phyloP scores from a whole-genome alignment of 2,329 filamentous ascomycete genomes.

The Colletotrichum liaoningense region DNA sequence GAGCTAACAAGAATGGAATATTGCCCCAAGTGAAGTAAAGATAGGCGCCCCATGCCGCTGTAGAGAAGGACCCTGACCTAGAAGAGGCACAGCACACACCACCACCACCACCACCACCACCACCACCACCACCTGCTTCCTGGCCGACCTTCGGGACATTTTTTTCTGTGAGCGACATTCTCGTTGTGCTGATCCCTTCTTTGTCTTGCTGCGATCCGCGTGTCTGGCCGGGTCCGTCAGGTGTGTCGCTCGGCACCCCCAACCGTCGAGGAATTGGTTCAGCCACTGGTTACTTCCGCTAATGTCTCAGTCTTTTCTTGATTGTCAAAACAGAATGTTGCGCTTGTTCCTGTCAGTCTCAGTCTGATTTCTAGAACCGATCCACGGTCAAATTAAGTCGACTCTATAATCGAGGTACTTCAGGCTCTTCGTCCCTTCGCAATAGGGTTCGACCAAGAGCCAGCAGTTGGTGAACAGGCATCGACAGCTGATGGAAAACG shows the following conservation, averaged over 20 bases:
- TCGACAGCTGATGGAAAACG: neutral
- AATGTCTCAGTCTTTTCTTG: neutral
- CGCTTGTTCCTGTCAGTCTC: neutral
- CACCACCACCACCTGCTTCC: neutral
- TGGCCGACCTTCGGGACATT: slow-evolving; percentile 17
- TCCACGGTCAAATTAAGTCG: neutral
- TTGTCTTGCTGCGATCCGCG: slow-evolving; percentile 21
- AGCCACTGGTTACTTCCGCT: neutral
- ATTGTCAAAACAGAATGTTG: neutral
- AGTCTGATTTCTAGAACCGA: neutral
- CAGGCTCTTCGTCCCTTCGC: too few species aligned
- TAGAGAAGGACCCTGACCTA: neutral
- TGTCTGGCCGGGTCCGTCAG: slow-evolving; percentile 8
- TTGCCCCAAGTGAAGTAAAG: neutral
- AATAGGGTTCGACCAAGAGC: too few species aligned
- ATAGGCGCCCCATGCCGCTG: slow-evolving; percentile 13
- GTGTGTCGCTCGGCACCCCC: slow-evolving; percentile 13
- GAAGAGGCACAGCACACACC: slow-evolving; percentile 1
- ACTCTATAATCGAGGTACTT: neutral
- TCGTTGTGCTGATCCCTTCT: slow-evolving; percentile 26
- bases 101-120: neutral
- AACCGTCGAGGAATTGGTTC: neutral
- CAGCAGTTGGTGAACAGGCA: neutral
- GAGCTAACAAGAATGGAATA: neutral
- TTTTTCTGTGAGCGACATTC: neutral